Base-by-base conservation (phyloP, 148 eudicot genomes). In the Fagopyrum esculentum region DNA sequence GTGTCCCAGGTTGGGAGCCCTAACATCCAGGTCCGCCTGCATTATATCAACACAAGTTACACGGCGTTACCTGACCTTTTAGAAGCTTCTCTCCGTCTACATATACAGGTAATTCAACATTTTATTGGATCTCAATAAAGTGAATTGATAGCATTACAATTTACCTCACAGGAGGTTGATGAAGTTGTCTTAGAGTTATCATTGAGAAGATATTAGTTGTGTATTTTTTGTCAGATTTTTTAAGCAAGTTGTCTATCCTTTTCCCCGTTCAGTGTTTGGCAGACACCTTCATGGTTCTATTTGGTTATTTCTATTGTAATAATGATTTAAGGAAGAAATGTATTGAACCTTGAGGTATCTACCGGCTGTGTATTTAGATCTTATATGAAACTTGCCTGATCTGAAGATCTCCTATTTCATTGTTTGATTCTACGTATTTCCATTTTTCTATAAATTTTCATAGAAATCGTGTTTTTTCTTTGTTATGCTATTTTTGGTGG, bases 21-120 rank as follows among this genome's bases (percentile, higher is more conserved):
- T 81, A 92, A 86, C 79, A 90, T 95, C 44, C 97, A 89, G 80
- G 92, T 92, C 77, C 97, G 96, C 70, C 87, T 95, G 74, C 98
- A 95, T 82, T 89, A 89, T 77, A 92, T 95, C 70, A 93, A 95
- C 73, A 97, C 97, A 66, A 95, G 89, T 80, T 95, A 92, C 76
- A 95, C 97, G 0, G 98, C 92, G 66, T 82, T 90, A 70, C 98
- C 97, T 48, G 96, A 92, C 82, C 97, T 95, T 77, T 97, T 95
- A 47, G 97, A 95, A 85, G 98, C 98, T 81, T 89, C 98, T 40
- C 97, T 95, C 71, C 96, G 98, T 71, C 98, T 97, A 69, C 98
- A 95, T 82, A 95, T 92, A 97, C 97, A 95, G 96, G 97, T 92
- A 87, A 15, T 9, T 71, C 26, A 4, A 43, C 29, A 44, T 0